Evolutionary conservation across 1,139 yeast genomes (phyloP), one percentile per base, ranked within the genome.

Genomic region (Geotrichum fermentans): DNA sequence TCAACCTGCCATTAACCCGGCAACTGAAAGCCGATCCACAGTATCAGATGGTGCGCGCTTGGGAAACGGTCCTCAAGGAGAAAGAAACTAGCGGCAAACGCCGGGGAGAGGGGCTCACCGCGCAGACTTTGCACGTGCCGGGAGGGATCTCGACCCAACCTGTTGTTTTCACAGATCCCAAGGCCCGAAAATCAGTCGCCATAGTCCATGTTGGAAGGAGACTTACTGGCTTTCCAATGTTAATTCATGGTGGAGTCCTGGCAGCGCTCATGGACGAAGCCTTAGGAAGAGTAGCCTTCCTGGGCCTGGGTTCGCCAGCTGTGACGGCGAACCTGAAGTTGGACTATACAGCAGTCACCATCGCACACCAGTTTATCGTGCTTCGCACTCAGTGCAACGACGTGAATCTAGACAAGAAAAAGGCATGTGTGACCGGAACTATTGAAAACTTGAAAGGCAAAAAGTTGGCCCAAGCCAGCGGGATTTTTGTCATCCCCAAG

Each of bases 201-300:
- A 77, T 88, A 0, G 73, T 87, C 26, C 95, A 88, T 63, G 74
- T 83, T 47, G 97, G 97, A 0, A 79, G 83, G 61, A 76, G 77
- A 54, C 67, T 89, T 30, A 82, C 94, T 45, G 97, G 97, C 2
- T 88, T 83, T 61, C 97, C 97, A 1, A 80, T 86, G 58, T 69
- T 89, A 29, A 76, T 88, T 0, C 97, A 90, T 62, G 97, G 97
- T 2, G 97, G 97, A 0, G 78, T 89, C 35, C 66, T 89, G 33
- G 95, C 94, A 8, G 83, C 95, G 0, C 69, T 90, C 13, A 69
- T 88, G 52, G 92, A 86, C 61, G 96, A 89, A 54, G 73, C 84
- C 2, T 74, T 80, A 69, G 80, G 78, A 50, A 65, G 82, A 47
- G 75, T 77, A 50, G 82, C 83, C 0, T 73, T 76, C 3, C 67